Conservation (phyloP, 768 basidiomycete genomes). For the Agrocybe chaxingu region DNA sequence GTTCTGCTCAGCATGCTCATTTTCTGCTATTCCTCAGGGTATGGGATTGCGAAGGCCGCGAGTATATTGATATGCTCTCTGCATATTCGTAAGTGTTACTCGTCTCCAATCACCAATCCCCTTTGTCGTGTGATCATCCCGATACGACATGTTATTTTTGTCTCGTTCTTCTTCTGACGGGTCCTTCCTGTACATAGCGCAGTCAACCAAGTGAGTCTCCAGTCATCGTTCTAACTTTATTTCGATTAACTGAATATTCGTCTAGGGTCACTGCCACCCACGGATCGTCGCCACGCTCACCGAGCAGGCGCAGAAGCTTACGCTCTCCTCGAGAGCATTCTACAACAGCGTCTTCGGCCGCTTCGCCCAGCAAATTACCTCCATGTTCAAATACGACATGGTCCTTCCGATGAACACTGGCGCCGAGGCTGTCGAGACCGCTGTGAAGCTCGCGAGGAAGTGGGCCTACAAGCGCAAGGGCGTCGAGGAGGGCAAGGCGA, state of each 20-base stretch:
- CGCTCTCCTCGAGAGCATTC: conserved; percentile 94
- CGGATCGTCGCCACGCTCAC: conserved; percentile 77
- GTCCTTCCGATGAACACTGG: conserved; percentile 99
- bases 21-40: conserved; percentile 40
- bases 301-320: conserved; percentile 84
- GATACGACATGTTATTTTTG: neutral
- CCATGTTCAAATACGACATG: conserved; percentile 90
- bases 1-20: conserved; percentile 4
- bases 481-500: conserved; percentile 76
- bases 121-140: conserved; percentile 3
- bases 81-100: conserved; percentile 81
- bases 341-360: conserved; percentile 88
- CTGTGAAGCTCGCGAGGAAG: conserved; percentile 93
- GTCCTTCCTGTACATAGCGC: conserved; percentile 42
- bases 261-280: conserved; percentile 88
- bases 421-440: conserved; percentile 96
- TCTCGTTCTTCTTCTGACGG: no score
- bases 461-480: conserved; percentile 94
- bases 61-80: conserved; percentile 97
- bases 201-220: conserved; percentile 72
- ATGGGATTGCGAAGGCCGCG: conserved; percentile 93
- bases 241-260: conserved; percentile 3
- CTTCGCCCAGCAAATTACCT: conserved; percentile 84
- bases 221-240: conserved; percentile 2
- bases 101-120: neutral